Evolutionary conservation across 2,329 filamentous ascomycete species (phyloP), one percentile per base, ranked within the genome.

Genomic region (Dactylella cylindrospora): DNA sequence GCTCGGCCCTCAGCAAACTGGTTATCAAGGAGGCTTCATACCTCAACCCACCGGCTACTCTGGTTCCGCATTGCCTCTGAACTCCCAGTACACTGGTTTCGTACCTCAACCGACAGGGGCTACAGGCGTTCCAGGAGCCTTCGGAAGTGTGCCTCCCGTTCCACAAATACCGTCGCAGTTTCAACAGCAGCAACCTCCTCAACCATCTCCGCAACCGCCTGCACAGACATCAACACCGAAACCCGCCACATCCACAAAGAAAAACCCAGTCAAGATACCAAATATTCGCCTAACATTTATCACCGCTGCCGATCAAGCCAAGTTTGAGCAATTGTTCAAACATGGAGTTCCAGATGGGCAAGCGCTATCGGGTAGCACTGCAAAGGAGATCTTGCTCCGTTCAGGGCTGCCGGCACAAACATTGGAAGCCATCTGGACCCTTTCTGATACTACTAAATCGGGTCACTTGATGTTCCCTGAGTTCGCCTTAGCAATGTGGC

Each of bases 261-360:
- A 82, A 69, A 73, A 77, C 35, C 75, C 79, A 9, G 84, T 81
- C 68, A 93, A 86, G 76, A 96, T 98, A 53, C 93, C 93, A 22
- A 97, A 87, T 72, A 94, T 97, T 67, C 82, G 93, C 43, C 76
- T 98, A 64, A 95, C 90, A 2, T 98, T 98, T 73, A 95, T 98
- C 70, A 96, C 91, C 2, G 90, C 88, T 20, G 83, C 86, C 70
- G 93, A 98, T 71, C 93, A 98, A 74, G 82, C 88, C 70, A 96
- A 95, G 75, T 98, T 98, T 69, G 93, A 98, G 77, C 93, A 93
- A 54, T 76, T 98, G 33, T 98, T 98, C 78, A 96, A 93, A 76
- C 95, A 90, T 51, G 91, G 93, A 10, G 89, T 91, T 28, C 89
- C 90, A 26, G 85, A 90, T 67, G 82, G 80, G 59, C 85, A 90